These are phyloP conservation scores for Santalum album DNA, from an alignment of 164 flowering plant genomes.

Conservation along the genomic window DNA sequence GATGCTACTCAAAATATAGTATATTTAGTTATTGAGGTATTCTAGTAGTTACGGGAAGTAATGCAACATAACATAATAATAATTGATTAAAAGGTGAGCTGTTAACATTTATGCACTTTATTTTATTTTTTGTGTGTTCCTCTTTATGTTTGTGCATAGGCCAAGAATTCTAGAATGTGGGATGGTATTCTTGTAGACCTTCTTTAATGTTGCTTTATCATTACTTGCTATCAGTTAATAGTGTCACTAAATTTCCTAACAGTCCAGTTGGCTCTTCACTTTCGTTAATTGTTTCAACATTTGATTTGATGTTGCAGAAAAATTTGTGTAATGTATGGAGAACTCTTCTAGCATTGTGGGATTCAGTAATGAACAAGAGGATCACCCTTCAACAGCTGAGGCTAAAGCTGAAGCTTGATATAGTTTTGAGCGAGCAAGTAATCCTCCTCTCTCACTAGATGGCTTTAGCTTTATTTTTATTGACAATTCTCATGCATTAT, in stretches of 20 bases:
- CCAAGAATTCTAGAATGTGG: background rate
- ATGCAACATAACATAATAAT: background rate
- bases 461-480: background rate
- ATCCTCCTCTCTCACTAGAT: constrained; percentile 8
- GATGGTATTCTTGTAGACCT: too few relatives aligned
- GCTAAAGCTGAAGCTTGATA: constrained; percentile 55
- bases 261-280: background rate
- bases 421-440: constrained; percentile 65
- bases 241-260: background rate
- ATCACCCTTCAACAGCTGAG: constrained; percentile 53
- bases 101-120: too few relatives aligned
- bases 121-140: background rate
- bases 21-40: background rate
- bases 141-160: too few relatives aligned
- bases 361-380: constrained; percentile 50
- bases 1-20: background rate
- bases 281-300: constrained; percentile 1
- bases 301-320: constrained; percentile 36
- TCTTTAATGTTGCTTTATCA: too few relatives aligned
- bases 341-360: constrained; percentile 43
- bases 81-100: background rate
- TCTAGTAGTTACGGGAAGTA: background rate
- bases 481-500: too few relatives aligned
- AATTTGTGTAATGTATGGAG: constrained; percentile 58
- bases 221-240: too few relatives aligned